Evolutionary conservation across 495 filamentous ascomycete species (phyloP).

Genomic region (Aspergillus panamensis): DNA sequence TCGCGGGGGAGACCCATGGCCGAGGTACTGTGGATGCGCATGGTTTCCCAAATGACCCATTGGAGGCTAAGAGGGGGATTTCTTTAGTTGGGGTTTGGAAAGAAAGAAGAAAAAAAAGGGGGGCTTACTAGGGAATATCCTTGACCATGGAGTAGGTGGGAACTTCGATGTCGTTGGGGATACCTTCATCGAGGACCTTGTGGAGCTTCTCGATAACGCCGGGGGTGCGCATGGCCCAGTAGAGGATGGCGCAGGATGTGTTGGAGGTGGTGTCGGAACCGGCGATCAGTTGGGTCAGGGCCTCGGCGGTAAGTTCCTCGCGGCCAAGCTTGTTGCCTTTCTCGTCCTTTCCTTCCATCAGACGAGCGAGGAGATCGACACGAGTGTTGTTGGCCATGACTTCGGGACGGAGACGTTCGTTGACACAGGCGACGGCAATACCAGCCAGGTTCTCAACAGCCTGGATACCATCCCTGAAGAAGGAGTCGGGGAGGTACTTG

Average conservation of each 20-base stretch:
- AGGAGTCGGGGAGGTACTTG: slow-evolving; percentile 50
- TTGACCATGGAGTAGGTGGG: slow-evolving; percentile 69
- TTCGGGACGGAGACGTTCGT: slow-evolving; percentile 65
- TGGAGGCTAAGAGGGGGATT: slow-evolving; percentile 46
- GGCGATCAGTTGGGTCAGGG: slow-evolving; percentile 85
- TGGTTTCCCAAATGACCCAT: slow-evolving; percentile 80
- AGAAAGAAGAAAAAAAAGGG: neutral
- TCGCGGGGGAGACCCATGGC: slow-evolving; percentile 82
- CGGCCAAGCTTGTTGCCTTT: slow-evolving; percentile 69
- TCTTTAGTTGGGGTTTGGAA: neutral
- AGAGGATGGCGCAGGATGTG: slow-evolving; percentile 82
- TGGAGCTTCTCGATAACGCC: slow-evolving; percentile 70
- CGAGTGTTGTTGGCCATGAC: slow-evolving; percentile 53
- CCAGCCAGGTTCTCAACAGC: slow-evolving; percentile 51
- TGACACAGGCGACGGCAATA: slow-evolving; percentile 77
- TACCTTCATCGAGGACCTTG: slow-evolving; percentile 63
- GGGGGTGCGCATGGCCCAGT: slow-evolving; percentile 66
- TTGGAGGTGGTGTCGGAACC: slow-evolving; percentile 90
- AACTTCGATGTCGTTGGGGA: slow-evolving; percentile 58
- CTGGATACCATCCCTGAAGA: slow-evolving; percentile 48
- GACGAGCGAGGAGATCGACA: slow-evolving; percentile 73
- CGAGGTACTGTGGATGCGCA: slow-evolving; percentile 87
- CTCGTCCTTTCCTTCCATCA: slow-evolving; percentile 85
- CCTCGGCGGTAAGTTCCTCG: slow-evolving; percentile 82
- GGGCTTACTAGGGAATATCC: slow-evolving; percentile 65